Conservation (phyloP, 352 stramenopile species). For the Blastocystis sp. region DNA sequence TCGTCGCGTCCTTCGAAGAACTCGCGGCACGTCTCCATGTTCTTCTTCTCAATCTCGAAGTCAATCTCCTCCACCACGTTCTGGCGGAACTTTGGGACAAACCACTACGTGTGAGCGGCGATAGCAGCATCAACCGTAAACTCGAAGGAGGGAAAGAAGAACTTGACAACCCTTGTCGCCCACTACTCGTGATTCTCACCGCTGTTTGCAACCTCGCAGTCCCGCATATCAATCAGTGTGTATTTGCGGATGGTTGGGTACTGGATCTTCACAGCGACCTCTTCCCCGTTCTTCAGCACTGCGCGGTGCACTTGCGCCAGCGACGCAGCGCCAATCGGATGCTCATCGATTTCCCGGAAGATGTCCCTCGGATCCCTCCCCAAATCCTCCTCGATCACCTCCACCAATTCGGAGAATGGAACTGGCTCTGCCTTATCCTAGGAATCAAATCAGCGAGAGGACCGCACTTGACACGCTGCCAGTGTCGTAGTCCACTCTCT, state of each 20-base stretch:
- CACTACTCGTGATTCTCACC: background rate
- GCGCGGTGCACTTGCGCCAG: conserved; percentile 81
- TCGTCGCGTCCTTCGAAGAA: conserved; percentile 30
- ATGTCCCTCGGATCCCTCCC: conserved; percentile 1
- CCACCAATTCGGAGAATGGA: conserved; percentile 45
- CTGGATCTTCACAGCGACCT: conserved; percentile 85
- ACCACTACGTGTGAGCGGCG: conserved; percentile 44
- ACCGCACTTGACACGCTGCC: conserved; percentile 38
- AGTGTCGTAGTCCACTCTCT: conserved; percentile 57
- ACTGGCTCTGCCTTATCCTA: conserved; percentile 62
- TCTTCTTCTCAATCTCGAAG: conserved; percentile 40
- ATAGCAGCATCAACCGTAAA: conserved; percentile 13
- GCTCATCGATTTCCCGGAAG: conserved; percentile 72
- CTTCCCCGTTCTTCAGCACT: conserved; percentile 77
- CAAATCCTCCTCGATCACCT: conserved; percentile 60
- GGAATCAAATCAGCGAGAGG: background rate
- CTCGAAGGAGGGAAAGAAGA: conserved; percentile 63
- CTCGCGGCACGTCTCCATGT: conserved; percentile 21
- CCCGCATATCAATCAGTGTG: conserved; percentile 73
- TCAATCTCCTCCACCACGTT: conserved; percentile 68
- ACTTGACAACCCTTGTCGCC: conserved; percentile 60
- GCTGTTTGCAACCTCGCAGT: conserved; percentile 4
- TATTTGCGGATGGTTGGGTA: conserved; percentile 82
- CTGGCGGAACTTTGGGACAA: conserved; percentile 37
- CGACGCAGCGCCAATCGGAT: conserved; percentile 81